phyloP scores from a whole-genome alignment of 768 basidiomycete genomes.

The Tricholoma saponaceum region DNA sequence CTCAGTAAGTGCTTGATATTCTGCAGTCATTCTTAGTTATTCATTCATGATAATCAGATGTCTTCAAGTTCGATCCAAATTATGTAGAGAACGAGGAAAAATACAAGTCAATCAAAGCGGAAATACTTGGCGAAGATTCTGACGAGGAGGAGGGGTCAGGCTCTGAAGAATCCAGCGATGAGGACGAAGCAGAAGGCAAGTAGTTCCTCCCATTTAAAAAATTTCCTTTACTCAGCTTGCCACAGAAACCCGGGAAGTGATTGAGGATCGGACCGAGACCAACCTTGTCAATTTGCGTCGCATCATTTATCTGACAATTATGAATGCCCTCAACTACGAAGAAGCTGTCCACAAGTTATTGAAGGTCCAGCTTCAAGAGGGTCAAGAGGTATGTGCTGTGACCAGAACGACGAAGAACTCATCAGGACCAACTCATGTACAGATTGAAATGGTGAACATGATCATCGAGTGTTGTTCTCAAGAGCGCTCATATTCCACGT shows the following conservation, averaged over 20 bases:
- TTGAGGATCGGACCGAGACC: conserved; percentile 92
- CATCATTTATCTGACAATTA: conserved; percentile 95
- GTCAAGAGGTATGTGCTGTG: conserved; percentile 73
- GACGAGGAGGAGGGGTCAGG: conserved; percentile 69
- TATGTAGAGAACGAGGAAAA: conserved; percentile 91
- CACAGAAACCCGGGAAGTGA: conserved; percentile 73
- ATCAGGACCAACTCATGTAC: not conserved
- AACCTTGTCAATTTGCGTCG: conserved; percentile 94
- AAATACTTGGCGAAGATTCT: conserved; percentile 89
- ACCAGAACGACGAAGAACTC: not conserved
- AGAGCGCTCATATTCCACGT: conserved; percentile 96
- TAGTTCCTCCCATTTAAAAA: not conserved
- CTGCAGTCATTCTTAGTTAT: not conserved
- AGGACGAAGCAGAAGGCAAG: conserved; percentile 48
- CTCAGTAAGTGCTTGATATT: conserved; percentile 62
- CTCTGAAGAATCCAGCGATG: conserved; percentile 64
- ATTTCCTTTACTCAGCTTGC: conserved; percentile 38
- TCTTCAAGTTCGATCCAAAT: conserved; percentile 92
- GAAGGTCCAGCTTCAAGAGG: conserved; percentile 87
- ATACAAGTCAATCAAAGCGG: conserved; percentile 85
- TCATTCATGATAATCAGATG: conserved; percentile 46
- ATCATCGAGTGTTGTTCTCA: conserved; percentile 99
- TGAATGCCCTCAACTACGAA: conserved; percentile 97
- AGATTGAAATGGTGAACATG: conserved; percentile 98
- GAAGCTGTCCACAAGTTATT: conserved; percentile 98